Evolutionary conservation across 2,329 filamentous ascomycete genomes (phyloP), one percentile per base, ranked within the genome.

Genomic region (Madurella fahalii): DNA sequence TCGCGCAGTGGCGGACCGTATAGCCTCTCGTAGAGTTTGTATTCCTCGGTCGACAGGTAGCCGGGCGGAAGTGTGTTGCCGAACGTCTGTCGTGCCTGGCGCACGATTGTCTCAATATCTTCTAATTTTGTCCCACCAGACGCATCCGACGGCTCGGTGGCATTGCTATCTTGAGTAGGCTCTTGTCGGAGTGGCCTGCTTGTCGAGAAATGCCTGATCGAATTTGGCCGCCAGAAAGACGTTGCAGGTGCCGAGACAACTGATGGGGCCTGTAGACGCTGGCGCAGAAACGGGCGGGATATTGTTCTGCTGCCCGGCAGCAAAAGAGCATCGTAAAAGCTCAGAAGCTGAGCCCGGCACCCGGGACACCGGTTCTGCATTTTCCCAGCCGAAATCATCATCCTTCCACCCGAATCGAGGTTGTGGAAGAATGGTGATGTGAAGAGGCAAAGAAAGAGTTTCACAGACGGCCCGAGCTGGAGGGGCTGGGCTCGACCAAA

Each of bases 1-100:
- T 81, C 77, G 41, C 84, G 78, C 58, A 89, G 68, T 2, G 91
- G 90, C 34, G 85, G 77, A 1, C 92, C 93, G 68, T 94, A 96
- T 15, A 95, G 73, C 59, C 90, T 79, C 66, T 87, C 84, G 69
- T 95, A 96, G 1, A 95, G 73, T 46, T 74, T 75, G 64, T 87
- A 85, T 68, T 96, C 91, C 50, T 87, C 81, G 1, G 79, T 76
- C 34, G 77, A 84, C 49, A 96, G 70, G 63, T 89, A 83, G 34
- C 80, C 84, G 32, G 83, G 81, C 0, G 92, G 92, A 20, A 96
- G 71, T 0, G 80, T 85, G 64, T 94, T 85, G 58, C 90, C 86
- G 68, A 90, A 95, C 9, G 82, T 78, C 59, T 89, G 85, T 63
- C 87, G 83, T 37, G 89, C 86, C 61, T 83, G 77, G 53, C 87